A percentile compares a stretch with the other conserved stretches of the same genome.
phyloP scores from a whole-genome alignment of 805 yeast genomes.

The Torulaspora delbrueckii region DNA sequence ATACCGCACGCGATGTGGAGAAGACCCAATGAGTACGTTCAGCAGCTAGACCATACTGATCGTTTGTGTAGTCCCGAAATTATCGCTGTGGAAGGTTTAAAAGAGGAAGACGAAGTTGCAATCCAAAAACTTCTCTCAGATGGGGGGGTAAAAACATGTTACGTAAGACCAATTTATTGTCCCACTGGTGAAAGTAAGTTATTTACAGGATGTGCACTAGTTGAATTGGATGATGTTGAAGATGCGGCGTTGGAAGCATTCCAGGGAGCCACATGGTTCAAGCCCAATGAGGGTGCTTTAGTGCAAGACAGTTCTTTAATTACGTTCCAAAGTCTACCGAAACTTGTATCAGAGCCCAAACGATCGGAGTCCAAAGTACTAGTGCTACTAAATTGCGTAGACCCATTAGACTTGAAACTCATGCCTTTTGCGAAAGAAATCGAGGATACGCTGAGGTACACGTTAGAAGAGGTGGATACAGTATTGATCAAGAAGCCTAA shows the following conservation, averaged over 20 bases:
- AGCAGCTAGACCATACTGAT: constrained; percentile 18
- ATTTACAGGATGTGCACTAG: constrained; percentile 28
- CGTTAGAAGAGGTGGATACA: constrained; percentile 41
- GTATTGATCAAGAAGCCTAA: constrained; percentile 59
- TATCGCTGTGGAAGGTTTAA: constrained; percentile 18
- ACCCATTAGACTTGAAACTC: constrained; percentile 58
- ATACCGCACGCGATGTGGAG: constrained; percentile 18
- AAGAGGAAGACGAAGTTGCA: constrained; percentile 10
- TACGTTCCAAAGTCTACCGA: constrained; percentile 37
- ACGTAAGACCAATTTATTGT: constrained; percentile 12
- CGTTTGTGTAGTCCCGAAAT: constrained; percentile 21
- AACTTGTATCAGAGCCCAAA: constrained; percentile 31
- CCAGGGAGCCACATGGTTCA: constrained; percentile 14
- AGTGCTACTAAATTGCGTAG: constrained; percentile 60
- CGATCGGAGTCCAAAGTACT: constrained; percentile 44
- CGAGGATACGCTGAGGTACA: constrained; percentile 43
- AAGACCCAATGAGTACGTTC: constrained; percentile 28
- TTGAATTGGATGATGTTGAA: constrained; percentile 17
- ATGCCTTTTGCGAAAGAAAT: constrained; percentile 46
- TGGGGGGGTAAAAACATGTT: constrained; percentile 7
- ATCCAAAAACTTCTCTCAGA: constrained; percentile 8
- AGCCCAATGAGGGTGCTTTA: constrained; percentile 23
- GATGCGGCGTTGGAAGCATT: neutral
- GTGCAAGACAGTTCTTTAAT: constrained; percentile 21
- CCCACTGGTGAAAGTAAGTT: constrained; percentile 2